phyloP scores from a whole-genome alignment of 2,329 filamentous ascomycete genomes.

The Colletotrichum sp. region DNA sequence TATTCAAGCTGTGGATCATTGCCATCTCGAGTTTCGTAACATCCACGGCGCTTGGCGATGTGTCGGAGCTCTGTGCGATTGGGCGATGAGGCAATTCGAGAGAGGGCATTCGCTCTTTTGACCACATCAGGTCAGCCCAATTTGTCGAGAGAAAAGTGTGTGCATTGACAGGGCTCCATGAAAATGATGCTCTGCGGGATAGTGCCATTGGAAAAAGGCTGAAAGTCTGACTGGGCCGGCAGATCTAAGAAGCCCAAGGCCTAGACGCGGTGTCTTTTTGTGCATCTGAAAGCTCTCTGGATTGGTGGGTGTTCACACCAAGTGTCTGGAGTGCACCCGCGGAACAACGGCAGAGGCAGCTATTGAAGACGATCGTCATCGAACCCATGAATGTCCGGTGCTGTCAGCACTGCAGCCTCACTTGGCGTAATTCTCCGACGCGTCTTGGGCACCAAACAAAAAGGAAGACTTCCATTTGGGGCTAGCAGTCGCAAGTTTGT shows the following conservation, averaged over 20 bases:
- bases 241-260: background rate
- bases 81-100: background rate
- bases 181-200: background rate
- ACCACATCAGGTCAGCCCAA: background rate
- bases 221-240: background rate
- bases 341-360: background rate
- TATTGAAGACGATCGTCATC: background rate
- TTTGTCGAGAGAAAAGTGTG: background rate
- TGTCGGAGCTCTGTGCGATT: background rate
- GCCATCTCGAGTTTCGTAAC: background rate
- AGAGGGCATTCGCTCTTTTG: background rate
- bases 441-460: background rate
- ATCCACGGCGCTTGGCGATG: background rate
- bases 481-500: background rate
- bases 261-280: background rate
- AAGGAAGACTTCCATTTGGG: background rate
- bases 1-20: background rate
- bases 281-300: background rate
- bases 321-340: background rate
- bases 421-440: conserved; percentile 12
- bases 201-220: background rate
- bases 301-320: background rate
- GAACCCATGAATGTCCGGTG: background rate
- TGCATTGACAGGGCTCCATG: background rate
- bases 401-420: conserved; percentile 7